Evolutionary conservation across 352 stramenopile species (phyloP), one percentile per base, ranked within the genome.

Genomic region (Phytophthora fragariaefolia): DNA sequence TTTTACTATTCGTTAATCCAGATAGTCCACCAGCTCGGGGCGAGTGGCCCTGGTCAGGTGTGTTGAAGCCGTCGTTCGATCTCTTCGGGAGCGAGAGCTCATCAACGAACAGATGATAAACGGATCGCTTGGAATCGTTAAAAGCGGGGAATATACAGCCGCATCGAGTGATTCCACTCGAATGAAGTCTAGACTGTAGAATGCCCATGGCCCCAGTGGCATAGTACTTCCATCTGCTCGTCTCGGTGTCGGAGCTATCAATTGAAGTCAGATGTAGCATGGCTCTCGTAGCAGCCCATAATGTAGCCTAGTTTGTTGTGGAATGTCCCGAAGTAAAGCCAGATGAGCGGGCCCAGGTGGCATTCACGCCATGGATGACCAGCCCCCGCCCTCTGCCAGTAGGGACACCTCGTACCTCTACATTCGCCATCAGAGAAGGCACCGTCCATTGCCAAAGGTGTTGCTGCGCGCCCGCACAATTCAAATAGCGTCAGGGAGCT

Each of bases 381-480:
- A 71, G 48, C 48, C 42, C 42, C 26, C 65, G 42, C 22, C 66
- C 61, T 71, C 51, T 71, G 50, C 64, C 64, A 58, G 52, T n/a
- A 49, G 30, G 17, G 43, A 42, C 48, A 42, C 60, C 50, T 61
- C 50, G 67, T 69, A 74, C 67, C 67, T 68, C 63, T 69, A 59
- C 67, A 58, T 61, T 40, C 45, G 47, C 36, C 43, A 72, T 34
- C 36, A 56, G 23, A 24, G 53, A 17, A 55, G 27, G 28, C 42
- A 47, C 30, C 3, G 34, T 34, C 34, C 46, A 17, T 51, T 38
- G 53, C 23, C 26, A 23, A 36, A 26, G n/a, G n/a, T n/a, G 15
- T 32, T 32, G 27, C 28, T 48, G 32, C 26, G 38, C 38, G 13
- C 47, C 10, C 10, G 36, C 59, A 73, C 30, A 58, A 63, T 27